Evolutionary conservation across 495 filamentous ascomycete species (phyloP), one percentile per base, ranked within the genome.

Genomic region (Apiosordaria backusii): DNA sequence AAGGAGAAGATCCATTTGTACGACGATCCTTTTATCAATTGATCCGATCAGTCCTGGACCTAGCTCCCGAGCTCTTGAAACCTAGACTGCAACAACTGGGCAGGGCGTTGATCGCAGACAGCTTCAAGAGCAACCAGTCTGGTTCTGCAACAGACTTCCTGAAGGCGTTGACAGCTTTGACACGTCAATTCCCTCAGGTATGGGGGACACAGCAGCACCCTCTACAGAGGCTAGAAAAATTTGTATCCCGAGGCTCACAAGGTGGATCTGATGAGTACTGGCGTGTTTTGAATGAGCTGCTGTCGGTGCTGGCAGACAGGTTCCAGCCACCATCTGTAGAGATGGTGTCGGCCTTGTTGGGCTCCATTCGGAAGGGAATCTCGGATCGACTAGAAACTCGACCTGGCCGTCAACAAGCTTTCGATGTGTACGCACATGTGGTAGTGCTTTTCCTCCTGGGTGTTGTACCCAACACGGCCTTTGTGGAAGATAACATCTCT

Each of bases 231-330:
- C 71, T 99, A 3, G 83, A 81, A 35, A 81, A 85, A 21, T 96
- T 96, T 70, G 79, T 97, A n/a, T 86, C 89, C 63, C 88, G 87
- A 70, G 95, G 96, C 57, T 96, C 93, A 1, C 90, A 96, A 69
- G 86, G 85, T 7, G 87, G 89, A 13, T 77, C 85, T 2, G 76
- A 81, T 2, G 83, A 83, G 4, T 97, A 86, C 73, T 99, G 95
- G 95, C 69, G 77, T 18, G 84, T 85, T 3, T 68, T 96, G 45
- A 77, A 81, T 53, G 78, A 78, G 24, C 72, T 97, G 1, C 71
- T 97, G 40, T 71, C 78, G 10, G 71, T 73, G 0, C 73, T 97
- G 13, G 91, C 92, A 7, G 62, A 71, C 0, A 72, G 79, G 23
- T 74, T 85, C 4, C 76, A 90, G 27, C 78, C 83, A 19, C 71